Evolutionary conservation across 108 stramenopile genomes (phyloP).

Genomic region (Cyclotella choctawhatcheeana): DNA sequence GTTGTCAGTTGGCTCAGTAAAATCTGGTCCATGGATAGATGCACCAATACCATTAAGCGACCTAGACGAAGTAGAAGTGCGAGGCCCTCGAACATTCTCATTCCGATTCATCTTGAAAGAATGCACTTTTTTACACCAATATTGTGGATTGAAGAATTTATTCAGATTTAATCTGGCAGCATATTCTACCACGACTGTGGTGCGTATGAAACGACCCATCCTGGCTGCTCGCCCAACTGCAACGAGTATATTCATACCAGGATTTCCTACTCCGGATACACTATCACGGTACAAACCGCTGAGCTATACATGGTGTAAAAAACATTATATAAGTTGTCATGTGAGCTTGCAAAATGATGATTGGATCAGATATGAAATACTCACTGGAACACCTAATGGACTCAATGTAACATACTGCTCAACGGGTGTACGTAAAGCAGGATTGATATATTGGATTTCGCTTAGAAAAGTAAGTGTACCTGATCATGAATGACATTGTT

Average conservation of each 20-base stretch:
- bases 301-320: constrained; percentile 4
- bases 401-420: constrained; percentile 36
- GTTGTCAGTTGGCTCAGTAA: not conserved
- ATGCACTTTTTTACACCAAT: not conserved
- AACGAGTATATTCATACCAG: constrained; percentile 46
- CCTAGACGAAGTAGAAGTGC: not conserved
- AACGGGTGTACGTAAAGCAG: not conserved
- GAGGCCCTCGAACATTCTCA: no score
- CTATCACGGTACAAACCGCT: not conserved
- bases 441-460: constrained; percentile 65
- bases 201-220: constrained; percentile 72
- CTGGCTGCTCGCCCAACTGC: constrained; percentile 62
- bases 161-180: constrained; percentile 1
- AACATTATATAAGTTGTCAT: not conserved
- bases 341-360: not conserved
- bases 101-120: no score
- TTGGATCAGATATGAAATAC: constrained; percentile 8
- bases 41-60: no score
- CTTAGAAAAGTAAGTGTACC: constrained; percentile 61
- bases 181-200: constrained; percentile 52
- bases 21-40: no score
- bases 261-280: not conserved
- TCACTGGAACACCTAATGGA: constrained; percentile 57
- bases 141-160: constrained; percentile 2
- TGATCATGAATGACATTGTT: no score